Percentiles rank a stretch among this genome's conserved stretches.
phyloP scores from a whole-genome alignment of 2,329 filamentous ascomycete species.

The Colletotrichum orchidophilum region DNA sequence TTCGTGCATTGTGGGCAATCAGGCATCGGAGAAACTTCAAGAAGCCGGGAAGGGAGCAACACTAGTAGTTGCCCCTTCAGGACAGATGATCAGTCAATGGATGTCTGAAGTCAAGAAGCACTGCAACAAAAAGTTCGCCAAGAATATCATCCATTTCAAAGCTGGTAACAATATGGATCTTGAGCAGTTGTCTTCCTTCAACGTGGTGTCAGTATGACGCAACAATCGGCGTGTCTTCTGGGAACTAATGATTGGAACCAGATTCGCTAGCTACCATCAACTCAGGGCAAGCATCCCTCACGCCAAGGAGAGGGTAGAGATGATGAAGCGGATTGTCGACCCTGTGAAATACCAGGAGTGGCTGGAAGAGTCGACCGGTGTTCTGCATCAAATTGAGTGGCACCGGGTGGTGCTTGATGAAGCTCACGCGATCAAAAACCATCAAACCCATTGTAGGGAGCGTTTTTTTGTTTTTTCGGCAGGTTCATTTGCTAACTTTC shows the following conservation, averaged over 20 bases:
- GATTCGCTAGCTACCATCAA: constrained; percentile 44
- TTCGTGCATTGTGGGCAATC: constrained; percentile 47
- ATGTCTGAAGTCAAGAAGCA: constrained; percentile 39
- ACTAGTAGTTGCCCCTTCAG: constrained; percentile 43
- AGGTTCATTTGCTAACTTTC: not conserved
- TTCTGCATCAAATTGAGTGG: not conserved
- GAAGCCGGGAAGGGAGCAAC: constrained; percentile 47
- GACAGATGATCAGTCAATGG: constrained; percentile 41
- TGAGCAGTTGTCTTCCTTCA: not conserved
- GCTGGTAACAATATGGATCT: not conserved
- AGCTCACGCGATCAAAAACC: constrained; percentile 3
- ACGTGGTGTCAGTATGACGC: constrained; percentile 23
- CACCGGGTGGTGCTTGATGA: constrained; percentile 11
- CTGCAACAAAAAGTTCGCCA: not conserved
- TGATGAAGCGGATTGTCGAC: not conserved
- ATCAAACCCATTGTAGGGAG: not conserved
- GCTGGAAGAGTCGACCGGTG: not conserved
- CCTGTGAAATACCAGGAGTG: not conserved
- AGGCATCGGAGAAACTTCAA: constrained; percentile 48
- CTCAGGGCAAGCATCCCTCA: constrained; percentile 35
- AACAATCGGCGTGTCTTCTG: accelerated
- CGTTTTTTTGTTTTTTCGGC: constrained; percentile 30
- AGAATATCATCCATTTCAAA: constrained; percentile 26
- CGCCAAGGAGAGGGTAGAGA: not conserved
- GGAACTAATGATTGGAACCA: constrained; percentile 1